A percentile compares a stretch with the other conserved stretches of the same genome.
These are phyloP conservation scores for Nannizzia gypsea DNA, from an alignment of 2,329 filamentous ascomycete genomes.

Conservation along the genomic window DNA sequence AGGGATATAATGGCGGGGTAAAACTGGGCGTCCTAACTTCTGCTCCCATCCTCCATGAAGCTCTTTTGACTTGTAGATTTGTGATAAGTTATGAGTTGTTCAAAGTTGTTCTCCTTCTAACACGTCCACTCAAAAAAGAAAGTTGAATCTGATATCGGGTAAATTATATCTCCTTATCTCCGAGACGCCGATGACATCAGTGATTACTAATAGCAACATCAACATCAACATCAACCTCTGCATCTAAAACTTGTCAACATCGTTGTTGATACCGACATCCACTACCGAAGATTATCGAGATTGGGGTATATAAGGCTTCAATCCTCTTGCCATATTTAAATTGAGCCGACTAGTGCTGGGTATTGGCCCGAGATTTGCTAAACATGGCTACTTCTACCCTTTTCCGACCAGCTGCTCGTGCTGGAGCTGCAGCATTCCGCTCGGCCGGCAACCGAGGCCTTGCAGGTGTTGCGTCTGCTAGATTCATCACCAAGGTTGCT, in stretches of 20 bases:
- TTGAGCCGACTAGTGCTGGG: neutral
- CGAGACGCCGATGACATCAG: constrained; percentile 1
- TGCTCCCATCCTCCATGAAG: constrained; percentile 14
- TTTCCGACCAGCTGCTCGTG: constrained; percentile 58
- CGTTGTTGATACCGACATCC: neutral
- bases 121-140: neutral
- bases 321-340: neutral
- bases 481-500: constrained; percentile 79
- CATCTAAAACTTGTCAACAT: neutral
- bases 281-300: neutral
- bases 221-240: neutral
- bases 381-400: constrained; percentile 35
- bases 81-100: neutral
- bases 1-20: neutral
- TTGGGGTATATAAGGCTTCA: neutral
- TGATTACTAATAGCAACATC: neutral
- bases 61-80: neutral
- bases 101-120: no score
- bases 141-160: neutral
- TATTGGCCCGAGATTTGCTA: neutral
- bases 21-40: neutral
- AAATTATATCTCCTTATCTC: neutral
- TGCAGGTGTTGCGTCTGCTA: constrained; percentile 57
- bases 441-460: constrained; percentile 44
- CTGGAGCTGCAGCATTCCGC: constrained; percentile 41